Evolutionary conservation across 1,139 yeast genomes (phyloP).

Genomic region (Suhomyces maxii): DNA sequence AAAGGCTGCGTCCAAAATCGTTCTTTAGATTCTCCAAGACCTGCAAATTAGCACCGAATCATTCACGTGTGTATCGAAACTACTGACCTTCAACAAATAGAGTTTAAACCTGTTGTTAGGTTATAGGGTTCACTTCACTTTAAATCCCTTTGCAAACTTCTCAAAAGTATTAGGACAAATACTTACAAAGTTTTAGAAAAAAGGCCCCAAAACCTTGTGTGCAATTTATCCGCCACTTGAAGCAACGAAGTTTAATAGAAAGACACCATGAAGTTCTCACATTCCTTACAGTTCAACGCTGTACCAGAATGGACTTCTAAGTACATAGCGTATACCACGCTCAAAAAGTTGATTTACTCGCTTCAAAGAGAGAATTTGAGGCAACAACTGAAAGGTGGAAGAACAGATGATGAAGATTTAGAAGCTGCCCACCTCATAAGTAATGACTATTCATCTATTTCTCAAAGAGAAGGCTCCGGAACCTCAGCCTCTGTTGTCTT

Average conservation of each 20-base stretch:
- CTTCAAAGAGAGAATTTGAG: conserved; percentile 57
- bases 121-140: too few relatives aligned
- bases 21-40: not conserved
- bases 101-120: not conserved
- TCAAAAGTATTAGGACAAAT: too few relatives aligned
- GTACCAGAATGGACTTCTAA: conserved; percentile 79
- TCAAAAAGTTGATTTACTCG: conserved; percentile 65
- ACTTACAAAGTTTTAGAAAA: too few relatives aligned
- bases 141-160: too few relatives aligned
- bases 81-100: too few relatives aligned
- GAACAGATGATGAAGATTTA: conserved; percentile 25
- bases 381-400: conserved; percentile 12
- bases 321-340: conserved; percentile 63
- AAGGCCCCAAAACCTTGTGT: too few relatives aligned
- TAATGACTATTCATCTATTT: conserved; percentile 25
- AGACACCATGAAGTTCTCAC: conserved; percentile 63
- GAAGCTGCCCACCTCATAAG: conserved; percentile 34
- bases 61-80: not conserved
- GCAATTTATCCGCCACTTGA: too few relatives aligned
- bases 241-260: too few relatives aligned
- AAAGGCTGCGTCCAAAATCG: not conserved
- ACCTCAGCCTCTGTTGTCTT: conserved; percentile 39
- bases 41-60: not conserved
- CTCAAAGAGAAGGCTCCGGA: conserved; percentile 17
- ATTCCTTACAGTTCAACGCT: conserved; percentile 69